Base-by-base conservation (phyloP, 2,329 filamentous ascomycete genomes). In the Colletotrichum sp. region DNA sequence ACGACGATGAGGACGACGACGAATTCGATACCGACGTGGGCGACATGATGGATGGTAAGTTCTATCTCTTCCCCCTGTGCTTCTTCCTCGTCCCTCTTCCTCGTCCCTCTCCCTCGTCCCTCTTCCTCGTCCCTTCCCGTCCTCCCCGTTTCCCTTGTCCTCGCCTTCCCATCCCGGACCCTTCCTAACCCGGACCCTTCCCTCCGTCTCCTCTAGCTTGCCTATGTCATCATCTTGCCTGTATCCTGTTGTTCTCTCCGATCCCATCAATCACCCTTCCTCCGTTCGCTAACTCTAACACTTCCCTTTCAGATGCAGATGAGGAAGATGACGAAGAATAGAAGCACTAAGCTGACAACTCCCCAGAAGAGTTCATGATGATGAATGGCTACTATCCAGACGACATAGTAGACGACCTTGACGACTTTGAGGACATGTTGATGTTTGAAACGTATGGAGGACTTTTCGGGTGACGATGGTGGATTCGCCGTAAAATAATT, bases 31-130 rank as follows among this genome's bases (percentile, higher is more conserved):
- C 60, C 18, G 66, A 76, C 26, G 15, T 36, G 13, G 18, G 16
- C 18, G 58, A 66, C 7, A 65, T 75, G 60, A 38, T 73, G 65
- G 70, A 76, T n/a, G 73, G 70, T 76, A 28, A 69, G 70, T 67
- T 64, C 8, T 28, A 12, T 15, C n/a, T 26, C 6, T 32, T 2
- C 6, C 32, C 55, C 18, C 38, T 8, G 34, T 36, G 34, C 13
- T 36, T 71, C 30, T 21, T 38, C 18, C 24, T 9, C 28, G 6
- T 43, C 21, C 16, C 15, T 16, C 28, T n/a, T 52, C 16, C 24
- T 13, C 34, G 10, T 38, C 26, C n/a, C n/a, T 15, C 16, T 32
- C 16, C 34, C 34, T 36, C 15, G 36, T 38, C 36, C 8, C 15
- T 38, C 36, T 38, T 38, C 36, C 36, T 18, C 36, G 36, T 9